Evolutionary conservation across 225 moss, liverwort and hornwort species (phyloP).

Genomic region (Rhytidiadelphus loreus): DNA sequence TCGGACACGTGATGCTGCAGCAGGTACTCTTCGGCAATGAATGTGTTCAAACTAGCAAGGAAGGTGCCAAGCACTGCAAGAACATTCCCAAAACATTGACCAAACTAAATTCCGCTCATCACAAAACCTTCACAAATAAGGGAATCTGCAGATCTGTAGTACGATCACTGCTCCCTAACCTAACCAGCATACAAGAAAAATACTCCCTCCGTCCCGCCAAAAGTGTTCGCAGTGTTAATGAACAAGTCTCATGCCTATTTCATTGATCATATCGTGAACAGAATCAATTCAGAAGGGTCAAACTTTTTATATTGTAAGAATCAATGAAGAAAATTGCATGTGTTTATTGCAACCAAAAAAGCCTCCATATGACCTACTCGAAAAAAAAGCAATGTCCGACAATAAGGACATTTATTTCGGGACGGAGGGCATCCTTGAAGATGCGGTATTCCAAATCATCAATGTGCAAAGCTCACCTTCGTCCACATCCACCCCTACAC

Average conservation of each 20-base stretch:
- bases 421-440: not conserved
- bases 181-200: not conserved
- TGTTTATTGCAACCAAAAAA: no score
- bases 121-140: not conserved
- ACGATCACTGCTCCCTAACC: not conserved
- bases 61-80: constrained; percentile 81
- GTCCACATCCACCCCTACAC: constrained; percentile 93
- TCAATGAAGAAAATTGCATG: not conserved
- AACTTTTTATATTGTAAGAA: not conserved
- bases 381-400: not conserved
- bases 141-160: not conserved
- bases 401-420: not conserved
- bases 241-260: not conserved
- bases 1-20: constrained; percentile 68
- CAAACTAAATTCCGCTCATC: not conserved
- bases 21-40: constrained; percentile 67
- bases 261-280: not conserved
- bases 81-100: not conserved
- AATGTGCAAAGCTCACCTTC: constrained; percentile 44
- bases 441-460: not conserved
- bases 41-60: constrained; percentile 64
- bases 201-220: not conserved
- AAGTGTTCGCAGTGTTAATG: not conserved
- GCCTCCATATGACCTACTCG: not conserved
- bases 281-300: not conserved